phyloP scores from a whole-genome alignment of 1,139 yeast species.

The Suhomyces taliae region DNA sequence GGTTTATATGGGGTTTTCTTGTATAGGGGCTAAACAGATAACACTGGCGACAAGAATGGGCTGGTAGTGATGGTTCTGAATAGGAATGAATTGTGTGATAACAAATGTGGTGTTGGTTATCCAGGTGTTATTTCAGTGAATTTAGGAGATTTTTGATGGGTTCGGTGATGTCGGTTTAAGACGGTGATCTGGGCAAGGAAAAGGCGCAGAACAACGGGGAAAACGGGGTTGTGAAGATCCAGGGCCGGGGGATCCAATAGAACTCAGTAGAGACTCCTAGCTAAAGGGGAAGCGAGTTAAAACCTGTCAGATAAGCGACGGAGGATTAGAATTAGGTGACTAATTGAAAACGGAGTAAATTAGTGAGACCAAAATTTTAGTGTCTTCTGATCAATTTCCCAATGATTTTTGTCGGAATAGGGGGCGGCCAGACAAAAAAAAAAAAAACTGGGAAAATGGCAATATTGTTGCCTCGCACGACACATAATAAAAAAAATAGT shows the following conservation, averaged over 20 bases:
- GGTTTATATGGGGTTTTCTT: too few relatives aligned
- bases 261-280: neutral
- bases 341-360: neutral
- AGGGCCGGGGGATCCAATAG: neutral
- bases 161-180: neutral
- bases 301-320: neutral
- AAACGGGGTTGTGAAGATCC: neutral
- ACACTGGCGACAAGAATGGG: too few relatives aligned
- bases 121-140: too few relatives aligned
- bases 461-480: conserved; percentile 2
- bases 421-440: neutral
- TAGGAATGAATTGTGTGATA: too few relatives aligned
- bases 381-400: conserved; percentile 19
- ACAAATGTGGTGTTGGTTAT: too few relatives aligned
- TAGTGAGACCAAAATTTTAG: conserved; percentile 6
- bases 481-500: neutral
- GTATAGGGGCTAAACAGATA: too few relatives aligned
- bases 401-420: conserved; percentile 12
- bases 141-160: too few relatives aligned
- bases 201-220: neutral
- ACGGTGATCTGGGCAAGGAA: neutral
- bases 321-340: neutral
- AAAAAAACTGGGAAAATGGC: too few relatives aligned
- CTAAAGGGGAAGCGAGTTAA: neutral
- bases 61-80: too few relatives aligned